These are phyloP conservation scores for Clathrospora elynae DNA, from an alignment of 2,329 filamentous ascomycete species.

Conservation along the genomic window DNA sequence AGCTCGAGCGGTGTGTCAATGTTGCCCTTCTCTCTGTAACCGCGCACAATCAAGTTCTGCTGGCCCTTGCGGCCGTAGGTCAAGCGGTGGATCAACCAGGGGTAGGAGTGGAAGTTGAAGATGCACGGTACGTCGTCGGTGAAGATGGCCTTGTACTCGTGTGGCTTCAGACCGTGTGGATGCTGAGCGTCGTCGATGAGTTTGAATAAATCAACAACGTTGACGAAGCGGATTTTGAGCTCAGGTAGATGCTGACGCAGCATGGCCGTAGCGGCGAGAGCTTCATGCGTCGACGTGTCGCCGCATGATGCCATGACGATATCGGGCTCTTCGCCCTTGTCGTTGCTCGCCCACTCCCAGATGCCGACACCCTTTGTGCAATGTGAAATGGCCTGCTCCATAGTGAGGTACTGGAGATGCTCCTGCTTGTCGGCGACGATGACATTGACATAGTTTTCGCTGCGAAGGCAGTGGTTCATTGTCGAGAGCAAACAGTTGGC, in stretches of 20 bases:
- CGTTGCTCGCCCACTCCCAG: constrained; percentile 77
- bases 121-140: constrained; percentile 73
- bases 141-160: constrained; percentile 72
- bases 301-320: constrained; percentile 77
- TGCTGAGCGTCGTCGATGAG: constrained; percentile 72
- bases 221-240: constrained; percentile 78
- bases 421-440: constrained; percentile 80
- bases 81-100: constrained; percentile 77
- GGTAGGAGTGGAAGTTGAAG: constrained; percentile 86
- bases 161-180: constrained; percentile 66
- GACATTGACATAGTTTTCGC: constrained; percentile 79
- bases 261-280: constrained; percentile 74
- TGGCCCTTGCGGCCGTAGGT: constrained; percentile 75
- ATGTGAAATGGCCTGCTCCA: constrained; percentile 74
- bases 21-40: constrained; percentile 83
- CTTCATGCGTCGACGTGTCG: constrained; percentile 75
- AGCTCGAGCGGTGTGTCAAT: constrained; percentile 81
- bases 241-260: constrained; percentile 72
- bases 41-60: constrained; percentile 72
- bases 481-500: constrained; percentile 77
- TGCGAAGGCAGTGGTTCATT: constrained; percentile 76
- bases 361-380: constrained; percentile 80
- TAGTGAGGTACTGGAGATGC: constrained; percentile 75
- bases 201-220: constrained; percentile 81
- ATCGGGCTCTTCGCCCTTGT: constrained; percentile 70